Evolutionary conservation across 257 asterid genomes (phyloP), one percentile per base, ranked within the genome.

Genomic region (Petunia axillaris): DNA sequence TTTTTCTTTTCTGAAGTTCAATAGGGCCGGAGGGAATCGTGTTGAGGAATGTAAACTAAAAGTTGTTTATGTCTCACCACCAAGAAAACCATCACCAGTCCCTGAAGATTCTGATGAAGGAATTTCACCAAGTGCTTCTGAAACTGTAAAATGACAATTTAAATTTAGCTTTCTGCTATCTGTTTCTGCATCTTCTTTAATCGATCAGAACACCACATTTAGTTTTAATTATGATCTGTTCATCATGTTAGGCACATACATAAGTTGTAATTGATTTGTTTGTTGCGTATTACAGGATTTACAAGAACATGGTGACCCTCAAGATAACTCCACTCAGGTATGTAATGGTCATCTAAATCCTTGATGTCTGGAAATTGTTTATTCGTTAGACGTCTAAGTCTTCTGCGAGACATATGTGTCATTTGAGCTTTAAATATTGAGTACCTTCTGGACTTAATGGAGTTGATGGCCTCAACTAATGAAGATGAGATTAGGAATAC

Each of bases 31-130:
- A 5, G 94, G 92, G 4, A 87, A 86, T 84, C 87, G 79, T 64
- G 92, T 91, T 46, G 96, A 91, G 41, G 97, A 92, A 82, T 87
- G 94, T 91, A 92, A 92, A 83, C 80, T 92, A 89, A 91, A 85
- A 87, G 97, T 91, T 76, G 82, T 82, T 38, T 92, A 91, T 81
- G 91, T 91, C 75, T 81, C 94, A 8, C 97, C 97, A 25, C 91
- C 87, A 70, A 89, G 77, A 84, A 93, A 93, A 15, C 94, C 94
- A 84, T 92, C 96, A 2, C 97, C 97, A 8, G 97, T 92, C 40
- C 85, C 87, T 78, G 97, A 92, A 79, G 96, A 91, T 59, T 88
- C 96, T 6, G 97, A 92, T 78, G 97, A 92, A 83, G 91, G 89
- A 46, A 87, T 91, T 62, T 86, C 96, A 14, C 94, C 96, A 3